phyloP scores from a whole-genome alignment of 352 stramenopile genomes.

The Pythium graminicola region DNA sequence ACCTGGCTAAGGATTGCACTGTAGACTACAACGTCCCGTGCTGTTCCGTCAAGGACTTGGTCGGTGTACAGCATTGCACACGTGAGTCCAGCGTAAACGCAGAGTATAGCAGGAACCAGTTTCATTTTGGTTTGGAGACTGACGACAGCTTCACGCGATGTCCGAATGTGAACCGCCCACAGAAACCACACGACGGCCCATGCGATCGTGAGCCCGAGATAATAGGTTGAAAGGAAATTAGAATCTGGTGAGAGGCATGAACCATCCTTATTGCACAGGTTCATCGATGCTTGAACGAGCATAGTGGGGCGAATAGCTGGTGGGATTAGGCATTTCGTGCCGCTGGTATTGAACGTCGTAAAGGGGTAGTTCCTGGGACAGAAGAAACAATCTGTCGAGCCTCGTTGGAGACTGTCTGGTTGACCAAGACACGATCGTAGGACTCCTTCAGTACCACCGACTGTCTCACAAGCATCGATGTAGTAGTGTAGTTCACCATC shows the following conservation, averaged over 20 bases:
- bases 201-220: constrained; percentile 26
- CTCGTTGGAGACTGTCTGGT: constrained; percentile 6
- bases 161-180: constrained; percentile 47
- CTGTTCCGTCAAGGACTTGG: constrained; percentile 28
- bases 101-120: constrained; percentile 34
- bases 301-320: constrained; percentile 26
- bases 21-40: constrained; percentile 33
- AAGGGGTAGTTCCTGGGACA: constrained; percentile 33
- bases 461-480: constrained; percentile 50
- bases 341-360: not conserved
- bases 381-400: constrained; percentile 32
- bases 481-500: constrained; percentile 34
- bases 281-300: constrained; percentile 39
- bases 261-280: constrained; percentile 37
- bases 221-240: constrained; percentile 26
- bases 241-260: constrained; percentile 29
- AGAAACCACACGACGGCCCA: constrained; percentile 34
- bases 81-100: constrained; percentile 26
- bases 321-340: constrained; percentile 20
- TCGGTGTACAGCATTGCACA: constrained; percentile 30
- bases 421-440: constrained; percentile 41
- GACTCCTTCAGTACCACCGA: constrained; percentile 34
- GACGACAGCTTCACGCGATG: constrained; percentile 34
- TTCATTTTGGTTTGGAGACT: constrained; percentile 54
- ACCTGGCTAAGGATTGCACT: constrained; percentile 33